Conservation (phyloP, 495 filamentous ascomycete species). For the Neurospora cerealis region DNA sequence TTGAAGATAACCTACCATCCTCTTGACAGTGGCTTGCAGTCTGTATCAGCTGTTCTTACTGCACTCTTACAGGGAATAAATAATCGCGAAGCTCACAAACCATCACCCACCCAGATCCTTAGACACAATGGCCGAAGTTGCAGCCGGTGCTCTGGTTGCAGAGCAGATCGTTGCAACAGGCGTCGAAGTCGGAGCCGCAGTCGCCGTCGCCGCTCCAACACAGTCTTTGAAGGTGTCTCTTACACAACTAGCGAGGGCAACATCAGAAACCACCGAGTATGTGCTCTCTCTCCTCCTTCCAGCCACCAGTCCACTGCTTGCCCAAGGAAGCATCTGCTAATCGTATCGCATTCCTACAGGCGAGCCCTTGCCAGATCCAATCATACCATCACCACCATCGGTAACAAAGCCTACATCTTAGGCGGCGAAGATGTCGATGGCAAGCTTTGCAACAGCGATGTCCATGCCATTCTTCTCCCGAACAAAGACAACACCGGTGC, state of each 20-base stretch:
- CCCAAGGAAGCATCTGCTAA: neutral
- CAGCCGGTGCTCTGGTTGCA: constrained; percentile 28
- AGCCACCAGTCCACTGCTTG: neutral
- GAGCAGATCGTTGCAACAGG: constrained; percentile 35
- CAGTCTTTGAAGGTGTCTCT: constrained; percentile 34
- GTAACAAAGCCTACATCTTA: constrained; percentile 41
- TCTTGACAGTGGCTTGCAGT: neutral
- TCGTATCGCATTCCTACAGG: neutral
- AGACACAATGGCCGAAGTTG: constrained; percentile 26
- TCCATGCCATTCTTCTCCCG: constrained; percentile 37
- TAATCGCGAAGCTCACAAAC: neutral
- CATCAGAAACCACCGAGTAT: constrained; percentile 12
- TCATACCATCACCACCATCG: constrained; percentile 38
- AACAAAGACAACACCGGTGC: constrained; percentile 4
- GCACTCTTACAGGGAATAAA: neutral
- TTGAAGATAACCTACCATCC: neutral
- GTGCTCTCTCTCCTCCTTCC: neutral
- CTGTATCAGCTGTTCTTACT: neutral
- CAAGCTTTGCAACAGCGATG: constrained; percentile 33
- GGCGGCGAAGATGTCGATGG: constrained; percentile 32
- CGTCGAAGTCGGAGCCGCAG: constrained; percentile 27
- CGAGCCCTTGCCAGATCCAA: constrained; percentile 33
- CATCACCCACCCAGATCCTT: neutral
- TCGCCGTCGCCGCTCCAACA: constrained; percentile 29
- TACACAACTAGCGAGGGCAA: constrained; percentile 25